phyloP scores from a whole-genome alignment of 2,329 filamentous ascomycete genomes.

The Arthroderma sp. region DNA sequence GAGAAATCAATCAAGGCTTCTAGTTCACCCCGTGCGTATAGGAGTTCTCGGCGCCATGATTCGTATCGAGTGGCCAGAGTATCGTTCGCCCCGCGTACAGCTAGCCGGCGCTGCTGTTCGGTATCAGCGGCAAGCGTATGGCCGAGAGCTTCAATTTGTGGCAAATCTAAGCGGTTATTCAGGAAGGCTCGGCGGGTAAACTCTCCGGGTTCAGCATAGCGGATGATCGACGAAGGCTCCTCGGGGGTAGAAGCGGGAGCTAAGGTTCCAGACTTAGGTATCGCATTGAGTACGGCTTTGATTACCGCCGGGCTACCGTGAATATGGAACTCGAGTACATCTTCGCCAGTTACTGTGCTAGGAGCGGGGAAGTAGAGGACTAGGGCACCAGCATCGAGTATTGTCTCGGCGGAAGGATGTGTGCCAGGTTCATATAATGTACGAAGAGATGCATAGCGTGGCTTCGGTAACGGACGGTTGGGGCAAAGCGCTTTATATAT shows the following conservation, averaged over 20 bases:
- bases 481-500: constrained; percentile 55
- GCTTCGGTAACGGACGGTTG: constrained; percentile 38
- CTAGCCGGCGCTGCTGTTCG: constrained; percentile 80
- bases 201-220: constrained; percentile 88
- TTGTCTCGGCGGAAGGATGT: constrained; percentile 23
- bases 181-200: constrained; percentile 89
- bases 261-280: constrained; percentile 36
- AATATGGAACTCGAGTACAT: constrained; percentile 85
- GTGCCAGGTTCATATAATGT: constrained; percentile 51
- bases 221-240: constrained; percentile 34
- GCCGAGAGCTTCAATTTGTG: constrained; percentile 59
- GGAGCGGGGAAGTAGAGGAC: constrained; percentile 73
- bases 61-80: constrained; percentile 66
- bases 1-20: constrained; percentile 95
- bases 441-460: constrained; percentile 57
- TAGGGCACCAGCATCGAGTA: constrained; percentile 65
- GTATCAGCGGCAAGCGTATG: constrained; percentile 56
- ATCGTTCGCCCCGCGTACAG: constrained; percentile 63
- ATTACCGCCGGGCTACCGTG: constrained; percentile 85
- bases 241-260: constrained; percentile 1
- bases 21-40: constrained; percentile 75
- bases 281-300: constrained; percentile 67
- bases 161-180: constrained; percentile 71
- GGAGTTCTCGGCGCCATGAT: constrained; percentile 59
- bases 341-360: constrained; percentile 78